A percentile compares a stretch with the other conserved stretches of the same genome.
These are phyloP conservation scores for Conticribra weissflogii DNA, from an alignment of 108 stramenopile species.

Conservation along the genomic window DNA sequence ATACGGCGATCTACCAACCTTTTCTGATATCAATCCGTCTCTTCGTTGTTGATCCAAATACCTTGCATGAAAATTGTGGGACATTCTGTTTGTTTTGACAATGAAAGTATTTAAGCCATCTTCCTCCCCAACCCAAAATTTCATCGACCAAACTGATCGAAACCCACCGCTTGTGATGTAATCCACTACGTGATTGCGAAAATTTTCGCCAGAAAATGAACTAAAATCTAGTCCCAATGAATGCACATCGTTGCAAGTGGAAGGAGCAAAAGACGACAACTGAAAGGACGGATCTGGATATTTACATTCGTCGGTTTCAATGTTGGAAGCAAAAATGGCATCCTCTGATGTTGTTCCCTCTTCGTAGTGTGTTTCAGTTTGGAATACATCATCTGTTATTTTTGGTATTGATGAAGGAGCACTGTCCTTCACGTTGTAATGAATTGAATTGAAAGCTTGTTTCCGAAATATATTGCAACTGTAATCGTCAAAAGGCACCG, in stretches of 20 bases:
- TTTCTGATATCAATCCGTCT: slow-evolving; percentile 8
- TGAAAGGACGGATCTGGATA: slow-evolving; percentile 16
- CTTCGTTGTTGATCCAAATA: not conserved
- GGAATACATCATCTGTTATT: not conserved
- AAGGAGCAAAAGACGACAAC: not conserved
- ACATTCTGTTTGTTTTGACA: not conserved
- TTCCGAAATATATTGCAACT: no score
- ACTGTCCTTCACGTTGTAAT: not conserved
- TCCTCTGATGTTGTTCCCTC: not conserved
- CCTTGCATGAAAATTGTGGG: not conserved
- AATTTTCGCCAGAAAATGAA: not conserved
- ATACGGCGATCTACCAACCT: not conserved
- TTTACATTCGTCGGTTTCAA: slow-evolving; percentile 3
- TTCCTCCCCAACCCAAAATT: not conserved
- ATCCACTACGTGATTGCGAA: not conserved
- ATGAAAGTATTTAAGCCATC: not conserved
- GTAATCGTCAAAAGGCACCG: no score
- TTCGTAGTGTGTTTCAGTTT: not conserved
- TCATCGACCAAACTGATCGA: not conserved
- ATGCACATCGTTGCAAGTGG: slow-evolving; percentile 15
- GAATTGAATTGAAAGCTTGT: no score
- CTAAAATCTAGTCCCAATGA: slow-evolving; percentile 4
- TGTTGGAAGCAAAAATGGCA: not conserved
- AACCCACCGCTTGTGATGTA: not conserved
- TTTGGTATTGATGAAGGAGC: not conserved